Base-by-base conservation (phyloP, 2,329 filamentous ascomycete genomes). In the Zymoseptoria brevis region DNA sequence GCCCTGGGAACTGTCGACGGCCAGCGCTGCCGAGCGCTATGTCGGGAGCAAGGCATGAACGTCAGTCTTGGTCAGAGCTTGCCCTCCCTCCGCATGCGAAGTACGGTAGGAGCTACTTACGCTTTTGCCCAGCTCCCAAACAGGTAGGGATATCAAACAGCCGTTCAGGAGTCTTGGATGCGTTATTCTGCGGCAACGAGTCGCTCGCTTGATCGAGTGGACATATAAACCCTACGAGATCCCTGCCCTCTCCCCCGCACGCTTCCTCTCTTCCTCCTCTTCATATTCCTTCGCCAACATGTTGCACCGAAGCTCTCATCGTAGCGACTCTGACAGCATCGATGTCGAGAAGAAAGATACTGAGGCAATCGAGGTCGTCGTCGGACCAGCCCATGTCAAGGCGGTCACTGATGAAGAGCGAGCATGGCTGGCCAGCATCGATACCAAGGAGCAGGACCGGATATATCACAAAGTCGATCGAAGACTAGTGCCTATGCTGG, bases 391-490 rank as follows among this genome's bases (percentile, higher is more conserved):
- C 35, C 55, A 55, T 22, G 64, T 66, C 29, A 56, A 56, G 22
- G 66, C 65, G 13, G 45, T 68, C 9, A 60, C 61, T 1, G 61
- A 63, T 7, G 61, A 61, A 13, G 65, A 68, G 50, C 55, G 64
- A 55, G 63, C 60, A n/a, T 68, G 62, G 60, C 62, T 68, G 49
- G 62, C 57, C 26, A 60, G 62, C 3, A 61, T 61, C 35, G 64
- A 61, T 26, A 58, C 62, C 1, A 64, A 63, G 54, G 65, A 64
- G 29, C 56, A 57, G 8, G 62, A 58, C 63, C 76, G 73, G 56
- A 68, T 81, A n/a, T 66, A 81, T 8, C 70, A 75, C 62, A 66
- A 63, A 56, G 62, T 65, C 35, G 63, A 63, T 30, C 41, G 55
- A 16, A 51, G 61, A 48, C 56, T 65, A 1, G 57, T 65, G 3